These are phyloP conservation scores for Candida smagusa DNA, from an alignment of 1,139 yeast species.

Conservation along the genomic window DNA sequence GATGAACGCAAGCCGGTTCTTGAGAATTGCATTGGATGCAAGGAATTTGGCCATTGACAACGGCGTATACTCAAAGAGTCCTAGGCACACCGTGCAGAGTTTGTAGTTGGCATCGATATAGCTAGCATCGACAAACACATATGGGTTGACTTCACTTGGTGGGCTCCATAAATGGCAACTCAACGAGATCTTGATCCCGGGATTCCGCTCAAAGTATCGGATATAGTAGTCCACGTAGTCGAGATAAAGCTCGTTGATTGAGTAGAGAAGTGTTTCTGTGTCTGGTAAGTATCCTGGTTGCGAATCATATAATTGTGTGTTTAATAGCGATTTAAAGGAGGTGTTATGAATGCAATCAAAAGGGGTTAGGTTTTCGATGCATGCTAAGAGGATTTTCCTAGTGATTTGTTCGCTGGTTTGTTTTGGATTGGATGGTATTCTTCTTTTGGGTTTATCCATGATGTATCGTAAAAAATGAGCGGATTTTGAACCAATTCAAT, in stretches of 20 bases:
- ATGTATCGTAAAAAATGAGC: too few species aligned
- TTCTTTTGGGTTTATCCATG: too few species aligned
- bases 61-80: constrained; percentile 15
- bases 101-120: constrained; percentile 16
- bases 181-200: constrained; percentile 13
- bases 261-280: constrained; percentile 15
- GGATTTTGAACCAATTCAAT: too few species aligned
- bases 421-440: constrained; percentile 3
- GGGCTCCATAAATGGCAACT: constrained; percentile 23
- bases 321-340: constrained; percentile 14
- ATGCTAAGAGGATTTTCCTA: constrained; percentile 12
- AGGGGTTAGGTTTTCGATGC: constrained; percentile 21
- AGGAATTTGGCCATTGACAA: constrained; percentile 11
- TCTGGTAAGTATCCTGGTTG: constrained; percentile 14
- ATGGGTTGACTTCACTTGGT: constrained; percentile 12
- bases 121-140: constrained; percentile 18
- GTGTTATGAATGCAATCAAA: constrained; percentile 16
- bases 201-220: constrained; percentile 13
- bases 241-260: constrained; percentile 17
- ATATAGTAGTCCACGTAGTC: constrained; percentile 19
- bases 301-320: constrained; percentile 8
- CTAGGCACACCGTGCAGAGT: constrained; percentile 20
- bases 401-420: constrained; percentile 13
- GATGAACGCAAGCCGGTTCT: constrained; percentile 12
- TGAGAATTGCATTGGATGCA: constrained; percentile 11